A percentile compares a stretch with the other conserved stretches of the same genome.
phyloP scores from a whole-genome alignment of 2,329 filamentous ascomycete species.

The Calonectria pseudoreteaudii region DNA sequence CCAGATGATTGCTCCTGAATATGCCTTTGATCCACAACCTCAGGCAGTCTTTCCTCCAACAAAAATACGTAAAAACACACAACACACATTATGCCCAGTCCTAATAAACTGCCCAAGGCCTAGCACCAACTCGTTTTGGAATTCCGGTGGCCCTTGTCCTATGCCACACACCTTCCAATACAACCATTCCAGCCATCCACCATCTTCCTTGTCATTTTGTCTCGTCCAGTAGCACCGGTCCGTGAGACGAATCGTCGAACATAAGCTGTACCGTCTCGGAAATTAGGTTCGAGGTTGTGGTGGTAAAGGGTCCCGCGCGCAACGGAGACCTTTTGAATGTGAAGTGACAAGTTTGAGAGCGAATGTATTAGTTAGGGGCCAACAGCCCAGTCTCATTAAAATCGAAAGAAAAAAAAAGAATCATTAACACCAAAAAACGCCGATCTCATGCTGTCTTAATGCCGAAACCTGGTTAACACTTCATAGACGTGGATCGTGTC shows the following conservation, averaged over 20 bases:
- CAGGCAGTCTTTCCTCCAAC: conserved; percentile 1
- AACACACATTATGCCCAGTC: conserved; percentile 28
- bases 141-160: neutral
- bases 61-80: conserved; percentile 26
- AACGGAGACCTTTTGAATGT: neutral
- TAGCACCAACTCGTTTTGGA: neutral
- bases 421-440: conserved; percentile 46
- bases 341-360: conserved; percentile 4
- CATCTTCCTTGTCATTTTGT: neutral
- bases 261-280: neutral
- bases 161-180: neutral
- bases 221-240: neutral
- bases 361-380: conserved; percentile 35
- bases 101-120: neutral
- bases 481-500: conserved; percentile 37
- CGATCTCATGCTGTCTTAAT: conserved; percentile 49
- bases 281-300: neutral
- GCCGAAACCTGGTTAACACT: conserved; percentile 37
- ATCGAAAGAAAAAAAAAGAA: conserved; percentile 36
- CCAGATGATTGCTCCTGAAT: conserved; percentile 5
- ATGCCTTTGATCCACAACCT: neutral
- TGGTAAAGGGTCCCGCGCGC: neutral
- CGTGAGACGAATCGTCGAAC: neutral
- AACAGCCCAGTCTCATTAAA: conserved; percentile 21
- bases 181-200: neutral